phyloP scores from a whole-genome alignment of 1,284 basidiomycete species.

The Spongispora temasekensis region DNA sequence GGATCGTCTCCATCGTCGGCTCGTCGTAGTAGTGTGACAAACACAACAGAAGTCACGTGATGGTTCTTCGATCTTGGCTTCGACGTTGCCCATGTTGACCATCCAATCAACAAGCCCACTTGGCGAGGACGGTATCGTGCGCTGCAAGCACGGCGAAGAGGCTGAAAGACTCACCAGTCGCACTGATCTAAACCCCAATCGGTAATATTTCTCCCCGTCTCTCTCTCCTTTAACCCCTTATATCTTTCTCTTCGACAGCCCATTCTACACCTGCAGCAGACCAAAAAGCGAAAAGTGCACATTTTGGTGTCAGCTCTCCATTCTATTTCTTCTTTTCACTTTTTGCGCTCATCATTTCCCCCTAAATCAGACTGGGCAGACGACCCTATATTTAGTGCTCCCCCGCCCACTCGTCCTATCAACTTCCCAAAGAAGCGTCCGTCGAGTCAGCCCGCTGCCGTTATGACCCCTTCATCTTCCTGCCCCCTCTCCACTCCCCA shows the following conservation, averaged over 20 bases:
- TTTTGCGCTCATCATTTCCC: conserved; percentile 1
- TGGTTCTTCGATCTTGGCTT: no score
- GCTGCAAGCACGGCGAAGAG: conserved; percentile 32
- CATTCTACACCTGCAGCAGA: conserved; percentile 36
- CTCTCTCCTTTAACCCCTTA: not conserved
- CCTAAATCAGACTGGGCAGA: conserved; percentile 41
- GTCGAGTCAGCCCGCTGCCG: not conserved
- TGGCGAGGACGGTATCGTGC: conserved; percentile 28
- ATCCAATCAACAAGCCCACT: conserved; percentile 22
- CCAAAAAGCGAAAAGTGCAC: conserved; percentile 29
- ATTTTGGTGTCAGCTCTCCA: conserved; percentile 38
- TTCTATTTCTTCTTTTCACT: not conserved
- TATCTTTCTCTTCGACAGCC: no score
- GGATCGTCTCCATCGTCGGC: conserved; percentile 28
- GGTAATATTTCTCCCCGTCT: conserved; percentile 24
- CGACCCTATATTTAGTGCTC: conserved; percentile 25
- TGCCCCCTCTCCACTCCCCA: conserved; percentile 7
- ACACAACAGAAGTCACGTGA: conserved; percentile 1
- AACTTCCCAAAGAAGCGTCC: not conserved
- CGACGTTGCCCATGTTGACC: no score
- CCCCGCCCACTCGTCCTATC: not conserved
- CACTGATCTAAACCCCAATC: conserved; percentile 30
- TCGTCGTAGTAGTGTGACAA: not conserved
- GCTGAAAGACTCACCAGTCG: conserved; percentile 30
- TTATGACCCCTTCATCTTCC: not conserved